Evolutionary conservation across 2,329 filamentous ascomycete species (phyloP), one percentile per base, ranked within the genome.

Genomic region (Parastagonospora nodorum): DNA sequence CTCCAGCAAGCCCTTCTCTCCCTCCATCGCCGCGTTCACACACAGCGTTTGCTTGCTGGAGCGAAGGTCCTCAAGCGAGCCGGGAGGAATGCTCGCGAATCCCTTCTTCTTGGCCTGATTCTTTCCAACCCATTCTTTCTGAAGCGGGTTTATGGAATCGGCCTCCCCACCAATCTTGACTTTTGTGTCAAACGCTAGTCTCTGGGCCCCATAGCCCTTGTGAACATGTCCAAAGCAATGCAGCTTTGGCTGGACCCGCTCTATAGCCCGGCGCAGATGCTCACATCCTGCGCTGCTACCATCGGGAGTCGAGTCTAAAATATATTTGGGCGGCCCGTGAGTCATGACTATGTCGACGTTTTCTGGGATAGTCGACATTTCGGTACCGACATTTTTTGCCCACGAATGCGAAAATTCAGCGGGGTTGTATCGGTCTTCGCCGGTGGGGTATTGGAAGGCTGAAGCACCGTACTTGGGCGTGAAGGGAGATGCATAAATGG

Each of bases 141-240:
- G 40, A 5, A 64, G 33, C 8, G 42, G 19, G 9, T 27, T 5
- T 9, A 63, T 60, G 11, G 35, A 32, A 41, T 63, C 62, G 5
- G 14, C 4, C 11, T 52, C 53, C 4, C n/a, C 44, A 24, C 40
- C 36, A 24, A 10, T 45, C 4, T 43, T 49, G 3, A 15, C 16
- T 9, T 39, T 39, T 1, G 57, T 45, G 11, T 57, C 53, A 12
- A 60, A 78, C 2, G 48, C 47, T 10, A 77, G 61, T 12, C 59
- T 65, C 51, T 67, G 60, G 5, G 56, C 58, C n/a, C 68, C 63
- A 40, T 67, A 64, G 4, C 74, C 80, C 55, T 79, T 77, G 64
- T 86, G 82, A 4, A 86, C 83, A 68, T 86, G 84, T 0, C 84
- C 84, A 58, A 85, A 87, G 55, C 81, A 82, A 61, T 85, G 81